These are phyloP conservation scores for Noccaea bulbosa DNA, from an alignment of 345 rosid species.

Conservation along the genomic window DNA sequence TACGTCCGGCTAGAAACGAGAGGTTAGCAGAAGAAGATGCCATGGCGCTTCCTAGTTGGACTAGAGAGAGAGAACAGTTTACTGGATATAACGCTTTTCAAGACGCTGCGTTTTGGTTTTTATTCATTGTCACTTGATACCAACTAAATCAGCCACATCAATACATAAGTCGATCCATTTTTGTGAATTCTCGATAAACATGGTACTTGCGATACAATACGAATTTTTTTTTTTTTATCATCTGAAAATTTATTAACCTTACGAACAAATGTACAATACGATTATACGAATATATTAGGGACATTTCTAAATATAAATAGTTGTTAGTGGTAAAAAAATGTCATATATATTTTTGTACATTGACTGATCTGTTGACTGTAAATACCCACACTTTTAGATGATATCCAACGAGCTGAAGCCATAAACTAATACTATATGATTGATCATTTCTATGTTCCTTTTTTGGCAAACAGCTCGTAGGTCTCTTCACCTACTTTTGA, in stretches of 20 bases:
- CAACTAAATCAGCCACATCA: slow-evolving; percentile 23
- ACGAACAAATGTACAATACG: too few species aligned
- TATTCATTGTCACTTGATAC: not conserved
- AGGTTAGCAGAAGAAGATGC: slow-evolving; percentile 58
- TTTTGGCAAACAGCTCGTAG: not conserved
- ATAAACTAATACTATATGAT: not conserved
- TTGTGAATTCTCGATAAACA: too few species aligned
- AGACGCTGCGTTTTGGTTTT: slow-evolving; percentile 34
- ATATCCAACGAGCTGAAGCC: not conserved
- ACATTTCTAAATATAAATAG: too few species aligned
- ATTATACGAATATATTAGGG: too few species aligned
- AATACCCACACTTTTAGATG: not conserved
- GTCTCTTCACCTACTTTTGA: not conserved
- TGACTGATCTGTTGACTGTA: slow-evolving; percentile 1
- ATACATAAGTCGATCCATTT: too few species aligned
- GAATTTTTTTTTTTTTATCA: too few species aligned
- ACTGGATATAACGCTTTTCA: slow-evolving; percentile 26
- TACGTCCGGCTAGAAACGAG: slow-evolving; percentile 53
- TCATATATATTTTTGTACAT: not conserved
- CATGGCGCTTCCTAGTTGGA: slow-evolving; percentile 41
- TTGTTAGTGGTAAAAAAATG: not conserved
- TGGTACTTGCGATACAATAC: too few species aligned
- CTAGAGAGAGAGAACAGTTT: not conserved
- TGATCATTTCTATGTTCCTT: not conserved
- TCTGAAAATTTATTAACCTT: too few species aligned